These are phyloP conservation scores for Alternaria incomplexa DNA, from an alignment of 2,329 filamentous ascomycete species.

Conservation along the genomic window DNA sequence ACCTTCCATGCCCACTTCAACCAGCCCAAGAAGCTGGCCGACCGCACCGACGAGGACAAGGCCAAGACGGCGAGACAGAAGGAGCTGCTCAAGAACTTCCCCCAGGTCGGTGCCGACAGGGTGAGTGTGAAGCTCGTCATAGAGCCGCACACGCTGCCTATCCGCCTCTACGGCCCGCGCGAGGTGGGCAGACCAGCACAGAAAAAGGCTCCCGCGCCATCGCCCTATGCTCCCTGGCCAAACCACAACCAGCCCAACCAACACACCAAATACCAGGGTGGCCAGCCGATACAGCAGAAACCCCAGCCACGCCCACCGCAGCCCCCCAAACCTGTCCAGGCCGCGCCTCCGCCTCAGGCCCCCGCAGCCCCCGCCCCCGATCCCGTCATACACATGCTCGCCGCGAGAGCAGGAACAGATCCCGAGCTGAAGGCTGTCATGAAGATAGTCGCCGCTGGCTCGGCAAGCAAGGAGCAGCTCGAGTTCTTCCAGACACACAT, in stretches of 20 bases:
- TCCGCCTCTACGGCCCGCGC: slow-evolving; percentile 49
- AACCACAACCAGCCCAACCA: slow-evolving; percentile 39
- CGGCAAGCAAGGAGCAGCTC: slow-evolving; percentile 73
- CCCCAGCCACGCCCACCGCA: slow-evolving; percentile 30
- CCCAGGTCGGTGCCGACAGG: slow-evolving; percentile 38
- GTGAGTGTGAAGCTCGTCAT: slow-evolving; percentile 62
- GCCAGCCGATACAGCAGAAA: slow-evolving; percentile 22
- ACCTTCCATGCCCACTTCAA: slow-evolving; percentile 46
- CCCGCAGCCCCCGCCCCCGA: slow-evolving; percentile 59
- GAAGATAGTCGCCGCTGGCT: slow-evolving; percentile 80
- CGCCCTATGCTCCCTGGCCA: slow-evolving; percentile 43
- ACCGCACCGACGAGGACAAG: slow-evolving; percentile 69
- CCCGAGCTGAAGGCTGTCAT: slow-evolving; percentile 76
- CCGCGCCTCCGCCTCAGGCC: slow-evolving; percentile 26
- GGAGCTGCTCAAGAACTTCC: slow-evolving; percentile 46
- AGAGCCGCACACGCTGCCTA: slow-evolving; percentile 81
- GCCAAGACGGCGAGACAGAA: slow-evolving; percentile 67
- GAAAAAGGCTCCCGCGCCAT: slow-evolving; percentile 36
- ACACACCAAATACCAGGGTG: slow-evolving; percentile 33
- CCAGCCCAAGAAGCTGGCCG: slow-evolving; percentile 52
- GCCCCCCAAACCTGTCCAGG: slow-evolving; percentile 36
- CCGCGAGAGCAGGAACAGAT: slow-evolving; percentile 76
- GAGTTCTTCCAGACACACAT: slow-evolving; percentile 81
- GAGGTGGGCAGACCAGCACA: slow-evolving; percentile 32
- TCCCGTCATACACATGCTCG: slow-evolving; percentile 80